Percentiles rank a stretch among this genome's conserved stretches.
Evolutionary conservation across 2,329 filamentous ascomycete genomes (phyloP).

Genomic region (Cercospora brassicicola): DNA sequence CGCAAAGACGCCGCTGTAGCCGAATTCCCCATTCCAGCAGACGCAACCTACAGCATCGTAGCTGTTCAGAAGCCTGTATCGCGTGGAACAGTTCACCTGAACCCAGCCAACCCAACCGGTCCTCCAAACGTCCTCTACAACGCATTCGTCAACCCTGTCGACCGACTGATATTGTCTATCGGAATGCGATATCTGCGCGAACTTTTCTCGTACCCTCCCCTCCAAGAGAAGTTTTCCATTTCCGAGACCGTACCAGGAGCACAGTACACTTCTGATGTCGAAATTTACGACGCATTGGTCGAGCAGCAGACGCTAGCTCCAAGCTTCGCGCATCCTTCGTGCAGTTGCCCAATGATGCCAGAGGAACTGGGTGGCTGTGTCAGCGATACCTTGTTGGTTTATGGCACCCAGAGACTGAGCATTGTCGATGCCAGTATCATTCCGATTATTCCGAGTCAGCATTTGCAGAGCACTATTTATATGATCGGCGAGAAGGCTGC

Average conservation of each 20-base stretch:
- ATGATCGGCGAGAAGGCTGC: conserved; percentile 35
- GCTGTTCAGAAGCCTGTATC: conserved; percentile 27
- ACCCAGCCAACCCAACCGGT: conserved; percentile 16
- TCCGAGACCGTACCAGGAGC: conserved; percentile 6
- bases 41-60: conserved; percentile 5
- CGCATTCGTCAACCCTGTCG: conserved; percentile 28
- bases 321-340: conserved; percentile 28
- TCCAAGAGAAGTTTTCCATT: conserved; percentile 12
- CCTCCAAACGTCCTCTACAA: conserved; percentile 33
- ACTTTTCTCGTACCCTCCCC: conserved; percentile 11
- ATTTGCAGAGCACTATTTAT: conserved; percentile 35
- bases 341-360: conserved; percentile 43
- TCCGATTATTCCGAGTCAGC: conserved; percentile 34
- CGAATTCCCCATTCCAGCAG: conserved; percentile 8
- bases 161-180: conserved; percentile 12
- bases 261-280: conserved; percentile 14
- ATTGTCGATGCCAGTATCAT: conserved; percentile 35
- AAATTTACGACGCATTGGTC: conserved; percentile 19
- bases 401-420: conserved; percentile 29
- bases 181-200: neutral
- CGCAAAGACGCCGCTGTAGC: conserved; percentile 2
- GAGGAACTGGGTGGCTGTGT: conserved; percentile 26
- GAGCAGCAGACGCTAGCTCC: conserved; percentile 8
- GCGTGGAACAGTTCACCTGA: conserved; percentile 33
- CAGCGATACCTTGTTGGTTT: conserved; percentile 32